A percentile compares a stretch with the other conserved stretches of the same genome.
Conservation (phyloP, 495 filamentous ascomycete genomes). For the Aspergillus saccharolyticus region DNA sequence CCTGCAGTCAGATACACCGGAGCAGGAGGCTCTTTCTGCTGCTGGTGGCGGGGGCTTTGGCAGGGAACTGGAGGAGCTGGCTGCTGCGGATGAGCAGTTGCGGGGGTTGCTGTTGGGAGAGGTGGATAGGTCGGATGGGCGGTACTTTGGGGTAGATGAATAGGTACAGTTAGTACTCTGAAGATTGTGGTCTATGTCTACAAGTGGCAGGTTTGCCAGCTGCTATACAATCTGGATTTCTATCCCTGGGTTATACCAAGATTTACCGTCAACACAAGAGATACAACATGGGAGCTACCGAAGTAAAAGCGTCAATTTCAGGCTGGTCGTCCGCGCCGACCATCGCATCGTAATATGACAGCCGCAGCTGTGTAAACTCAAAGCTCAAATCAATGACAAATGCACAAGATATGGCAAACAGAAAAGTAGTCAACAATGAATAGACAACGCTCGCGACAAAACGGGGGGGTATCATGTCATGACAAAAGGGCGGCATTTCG, state of each 20-base stretch:
- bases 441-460: background rate
- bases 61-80: constrained; percentile 31
- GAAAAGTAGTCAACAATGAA: background rate
- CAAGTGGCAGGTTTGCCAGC: too few relatives aligned
- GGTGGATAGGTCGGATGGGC: constrained; percentile 15
- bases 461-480: constrained; percentile 9
- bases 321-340: too few relatives aligned
- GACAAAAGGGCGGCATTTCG: background rate
- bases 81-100: constrained; percentile 33
- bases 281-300: too few relatives aligned
- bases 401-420: background rate
- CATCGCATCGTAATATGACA: too few relatives aligned
- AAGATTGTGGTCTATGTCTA: too few relatives aligned
- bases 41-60: constrained; percentile 20
- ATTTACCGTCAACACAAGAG: too few relatives aligned
- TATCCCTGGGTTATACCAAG: too few relatives aligned
- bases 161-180: background rate
- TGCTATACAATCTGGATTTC: too few relatives aligned
- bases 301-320: too few relatives aligned
- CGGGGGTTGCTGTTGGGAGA: constrained; percentile 24
- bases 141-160: constrained; percentile 6
- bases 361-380: too few relatives aligned
- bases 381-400: background rate
- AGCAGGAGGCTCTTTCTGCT: constrained; percentile 11
- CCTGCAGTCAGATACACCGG: background rate